Conservation (phyloP, 208 protist genomes). For the Spongospora subterranea region DNA sequence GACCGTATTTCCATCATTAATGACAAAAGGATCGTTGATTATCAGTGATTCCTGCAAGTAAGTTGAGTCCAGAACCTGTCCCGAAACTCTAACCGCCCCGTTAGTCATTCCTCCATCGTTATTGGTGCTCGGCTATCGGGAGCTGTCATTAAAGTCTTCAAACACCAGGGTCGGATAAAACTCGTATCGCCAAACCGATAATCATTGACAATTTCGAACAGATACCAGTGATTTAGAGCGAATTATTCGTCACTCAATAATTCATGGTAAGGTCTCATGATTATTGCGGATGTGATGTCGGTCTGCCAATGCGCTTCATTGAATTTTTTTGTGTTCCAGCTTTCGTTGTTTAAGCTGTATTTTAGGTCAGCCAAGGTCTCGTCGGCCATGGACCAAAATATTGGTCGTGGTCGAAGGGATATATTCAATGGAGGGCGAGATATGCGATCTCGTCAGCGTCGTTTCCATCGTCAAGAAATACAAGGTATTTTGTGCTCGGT, state of each 20-base stretch:
- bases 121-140: constrained; percentile 68
- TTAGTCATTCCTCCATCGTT: constrained; percentile 63
- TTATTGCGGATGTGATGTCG: neutral
- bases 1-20: constrained; percentile 68
- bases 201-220: constrained; percentile 43
- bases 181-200: neutral
- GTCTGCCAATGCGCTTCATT: neutral
- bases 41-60: constrained; percentile 61
- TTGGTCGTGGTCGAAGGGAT: constrained; percentile 75
- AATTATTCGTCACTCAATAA: constrained; percentile 59
- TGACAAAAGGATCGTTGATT: constrained; percentile 63
- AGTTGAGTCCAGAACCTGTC: too few species aligned
- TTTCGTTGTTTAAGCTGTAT: neutral
- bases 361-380: constrained; percentile 66
- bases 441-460: constrained; percentile 68
- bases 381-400: constrained; percentile 72
- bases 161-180: constrained; percentile 65
- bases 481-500: constrained; percentile 6
- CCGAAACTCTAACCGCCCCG: too few species aligned
- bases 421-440: constrained; percentile 77
- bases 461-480: constrained; percentile 67
- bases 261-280: neutral
- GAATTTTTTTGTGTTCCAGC: neutral
- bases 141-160: constrained; percentile 67
- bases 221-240: constrained; percentile 64